A percentile compares a stretch with the other conserved stretches of the same genome.
These are phyloP conservation scores for Aspergillus ellipticus DNA, from an alignment of 495 filamentous ascomycete species.

Conservation along the genomic window DNA sequence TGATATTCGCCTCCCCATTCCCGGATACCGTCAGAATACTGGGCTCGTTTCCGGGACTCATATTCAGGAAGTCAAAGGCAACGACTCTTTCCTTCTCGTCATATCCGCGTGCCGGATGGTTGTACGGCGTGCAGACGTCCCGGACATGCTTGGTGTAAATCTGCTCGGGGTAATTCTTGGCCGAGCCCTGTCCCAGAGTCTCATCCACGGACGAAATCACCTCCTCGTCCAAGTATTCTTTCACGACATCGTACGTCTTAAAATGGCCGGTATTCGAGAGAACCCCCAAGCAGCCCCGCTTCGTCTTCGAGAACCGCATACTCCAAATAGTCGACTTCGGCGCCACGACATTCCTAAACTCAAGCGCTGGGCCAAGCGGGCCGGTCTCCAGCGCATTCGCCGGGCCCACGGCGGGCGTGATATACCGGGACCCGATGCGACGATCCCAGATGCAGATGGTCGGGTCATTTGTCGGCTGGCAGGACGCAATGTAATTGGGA, in stretches of 20 bases:
- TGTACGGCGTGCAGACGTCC: conserved; percentile 42
- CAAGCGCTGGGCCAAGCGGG: conserved; percentile 54
- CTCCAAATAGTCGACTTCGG: conserved; percentile 63
- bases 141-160: conserved; percentile 49
- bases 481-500: conserved; percentile 91
- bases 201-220: conserved; percentile 39
- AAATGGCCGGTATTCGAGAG: conserved; percentile 77
- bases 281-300: conserved; percentile 68
- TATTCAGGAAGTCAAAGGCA: conserved; percentile 81
- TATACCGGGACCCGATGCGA: conserved; percentile 56
- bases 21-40: conserved; percentile 65
- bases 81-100: conserved; percentile 64
- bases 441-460: conserved; percentile 86
- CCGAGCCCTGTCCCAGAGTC: conserved; percentile 39
- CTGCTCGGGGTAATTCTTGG: conserved; percentile 37
- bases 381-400: conserved; percentile 28
- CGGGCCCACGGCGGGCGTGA: conserved; percentile 37
- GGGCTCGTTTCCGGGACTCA: conserved; percentile 57
- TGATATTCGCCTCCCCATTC: conserved; percentile 62
- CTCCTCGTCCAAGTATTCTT: conserved; percentile 49
- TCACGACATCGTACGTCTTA: conserved; percentile 66
- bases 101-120: conserved; percentile 40
- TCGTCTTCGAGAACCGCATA: conserved; percentile 73
- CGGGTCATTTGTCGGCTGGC: conserved; percentile 63
- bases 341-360: conserved; percentile 62